Evolutionary conservation across 345 rosid species (phyloP).

Genomic region (Brassica rapa): DNA sequence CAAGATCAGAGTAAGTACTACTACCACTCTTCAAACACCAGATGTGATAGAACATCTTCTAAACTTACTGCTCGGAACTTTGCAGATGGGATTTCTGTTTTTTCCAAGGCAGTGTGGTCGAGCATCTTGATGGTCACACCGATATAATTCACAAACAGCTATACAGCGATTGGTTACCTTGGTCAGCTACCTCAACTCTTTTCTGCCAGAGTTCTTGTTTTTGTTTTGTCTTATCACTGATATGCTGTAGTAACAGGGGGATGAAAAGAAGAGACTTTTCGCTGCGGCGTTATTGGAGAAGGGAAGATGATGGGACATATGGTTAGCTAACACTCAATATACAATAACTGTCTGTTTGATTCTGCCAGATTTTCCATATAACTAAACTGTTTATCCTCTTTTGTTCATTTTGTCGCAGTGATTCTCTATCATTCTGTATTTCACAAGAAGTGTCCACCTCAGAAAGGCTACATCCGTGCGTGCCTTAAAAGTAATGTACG

Average conservation of each 20-base stretch:
- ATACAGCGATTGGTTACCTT: slow-evolving; percentile 83
- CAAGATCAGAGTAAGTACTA: slow-evolving; percentile 80
- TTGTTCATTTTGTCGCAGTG: slow-evolving; percentile 52
- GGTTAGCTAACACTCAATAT: slow-evolving; percentile 48
- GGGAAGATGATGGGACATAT: slow-evolving; percentile 97
- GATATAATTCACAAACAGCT: slow-evolving; percentile 89
- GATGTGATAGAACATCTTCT: not conserved
- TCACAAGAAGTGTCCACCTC: slow-evolving; percentile 86
- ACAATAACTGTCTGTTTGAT: slow-evolving; percentile 12
- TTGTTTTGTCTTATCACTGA: slow-evolving; percentile 24
- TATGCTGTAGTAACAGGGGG: slow-evolving; percentile 56
- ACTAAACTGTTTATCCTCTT: slow-evolving; percentile 30
- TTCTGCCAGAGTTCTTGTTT: not conserved
- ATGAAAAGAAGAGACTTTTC: slow-evolving; percentile 79
- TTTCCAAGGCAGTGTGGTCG: slow-evolving; percentile 84
- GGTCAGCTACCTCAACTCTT: slow-evolving; percentile 51
- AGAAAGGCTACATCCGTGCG: slow-evolving; percentile 80
- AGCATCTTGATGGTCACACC: slow-evolving; percentile 93
- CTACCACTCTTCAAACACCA: not conserved
- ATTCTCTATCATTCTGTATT: slow-evolving; percentile 90
- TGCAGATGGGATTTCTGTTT: slow-evolving; percentile 98
- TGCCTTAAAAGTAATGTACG: slow-evolving; percentile 98
- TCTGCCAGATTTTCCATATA: slow-evolving; percentile 6
- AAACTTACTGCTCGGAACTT: not conserved
- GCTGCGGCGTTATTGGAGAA: slow-evolving; percentile 91